Conservation (phyloP, 352 stramenopile species). For the Detonula confervacea region DNA sequence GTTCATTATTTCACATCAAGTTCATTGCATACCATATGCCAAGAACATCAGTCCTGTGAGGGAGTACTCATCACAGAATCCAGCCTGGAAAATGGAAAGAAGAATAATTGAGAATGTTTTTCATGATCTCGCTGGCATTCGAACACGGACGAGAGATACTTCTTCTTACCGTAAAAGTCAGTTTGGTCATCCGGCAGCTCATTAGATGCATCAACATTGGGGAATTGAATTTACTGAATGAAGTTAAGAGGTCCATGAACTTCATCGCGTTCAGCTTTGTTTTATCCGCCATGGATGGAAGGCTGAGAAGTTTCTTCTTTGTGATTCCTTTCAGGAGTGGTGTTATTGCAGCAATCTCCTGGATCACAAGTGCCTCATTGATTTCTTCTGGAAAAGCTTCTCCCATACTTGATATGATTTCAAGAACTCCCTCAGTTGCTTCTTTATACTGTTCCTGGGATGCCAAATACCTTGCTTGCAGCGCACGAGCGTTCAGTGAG, state of each 20-base stretch:
- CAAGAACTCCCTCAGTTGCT: slow-evolving; percentile 15
- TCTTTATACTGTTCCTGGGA: slow-evolving; percentile 20
- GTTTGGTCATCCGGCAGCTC: slow-evolving; percentile 1
- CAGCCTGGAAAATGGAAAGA: neutral
- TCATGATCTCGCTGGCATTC: too few species aligned
- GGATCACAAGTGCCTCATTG: neutral
- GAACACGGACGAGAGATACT: neutral
- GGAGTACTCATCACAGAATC: slow-evolving; percentile 4
- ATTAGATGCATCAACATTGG: slow-evolving; percentile 13
- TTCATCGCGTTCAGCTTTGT: slow-evolving; percentile 9
- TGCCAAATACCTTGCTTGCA: slow-evolving; percentile 23
- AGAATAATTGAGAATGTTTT: neutral
- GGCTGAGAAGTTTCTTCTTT: neutral
- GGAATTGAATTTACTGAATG: neutral
- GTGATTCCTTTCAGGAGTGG: slow-evolving; percentile 10
- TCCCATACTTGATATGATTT: slow-evolving; percentile 16
- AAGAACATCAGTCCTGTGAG: slow-evolving; percentile 2
- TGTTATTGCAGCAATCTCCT: slow-evolving; percentile 4
- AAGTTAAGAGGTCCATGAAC: slow-evolving; percentile 7
- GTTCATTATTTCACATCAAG: neutral
- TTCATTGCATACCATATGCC: slow-evolving; percentile 8
- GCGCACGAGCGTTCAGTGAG: slow-evolving; percentile 15
- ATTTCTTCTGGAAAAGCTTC: slow-evolving; percentile 23
- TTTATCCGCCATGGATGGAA: slow-evolving; percentile 8
- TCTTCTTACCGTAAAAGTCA: slow-evolving; percentile 5